A percentile compares a stretch with the other conserved stretches of the same genome.
Conservation (phyloP, 2,329 filamentous ascomycete species). For the Monosporascus cannonballus region DNA sequence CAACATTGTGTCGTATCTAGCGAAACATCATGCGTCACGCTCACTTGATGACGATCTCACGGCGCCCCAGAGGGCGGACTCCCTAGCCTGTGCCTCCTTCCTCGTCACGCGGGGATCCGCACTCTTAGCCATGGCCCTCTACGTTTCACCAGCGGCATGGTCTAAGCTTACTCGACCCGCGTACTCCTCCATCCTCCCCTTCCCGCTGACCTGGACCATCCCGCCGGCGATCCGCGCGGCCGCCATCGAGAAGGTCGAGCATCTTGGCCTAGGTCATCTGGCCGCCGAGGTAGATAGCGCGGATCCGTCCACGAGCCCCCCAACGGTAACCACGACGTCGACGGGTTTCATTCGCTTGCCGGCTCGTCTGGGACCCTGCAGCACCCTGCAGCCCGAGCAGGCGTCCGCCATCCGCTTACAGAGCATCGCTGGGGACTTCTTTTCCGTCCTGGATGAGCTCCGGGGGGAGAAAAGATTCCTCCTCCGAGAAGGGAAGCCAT, state of each 20-base stretch:
- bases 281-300: constrained; percentile 50
- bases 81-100: constrained; percentile 57
- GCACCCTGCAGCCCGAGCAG: constrained; percentile 59
- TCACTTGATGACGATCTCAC: constrained; percentile 35
- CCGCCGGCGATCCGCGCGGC: constrained; percentile 66
- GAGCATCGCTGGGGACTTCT: constrained; percentile 62
- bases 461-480: constrained; percentile 51
- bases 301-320: constrained; percentile 23
- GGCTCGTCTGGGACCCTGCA: constrained; percentile 25
- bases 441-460: constrained; percentile 63
- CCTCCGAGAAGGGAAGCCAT: constrained; percentile 37
- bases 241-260: constrained; percentile 64
- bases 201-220: constrained; percentile 83
- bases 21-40: constrained; percentile 26
- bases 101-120: constrained; percentile 68
- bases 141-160: constrained; percentile 88
- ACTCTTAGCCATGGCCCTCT: constrained; percentile 80
- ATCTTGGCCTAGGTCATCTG: constrained; percentile 62
- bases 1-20: constrained; percentile 54
- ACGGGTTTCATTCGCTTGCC: constrained; percentile 29
- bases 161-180: constrained; percentile 68
- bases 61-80: constrained; percentile 37
- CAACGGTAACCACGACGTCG: constrained; percentile 22
- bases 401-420: constrained; percentile 71
- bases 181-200: constrained; percentile 73